A percentile compares a stretch with the other conserved stretches of the same genome.
Evolutionary conservation across 2,329 filamentous ascomycete genomes (phyloP).

Genomic region (Drechmeria coniospora): DNA sequence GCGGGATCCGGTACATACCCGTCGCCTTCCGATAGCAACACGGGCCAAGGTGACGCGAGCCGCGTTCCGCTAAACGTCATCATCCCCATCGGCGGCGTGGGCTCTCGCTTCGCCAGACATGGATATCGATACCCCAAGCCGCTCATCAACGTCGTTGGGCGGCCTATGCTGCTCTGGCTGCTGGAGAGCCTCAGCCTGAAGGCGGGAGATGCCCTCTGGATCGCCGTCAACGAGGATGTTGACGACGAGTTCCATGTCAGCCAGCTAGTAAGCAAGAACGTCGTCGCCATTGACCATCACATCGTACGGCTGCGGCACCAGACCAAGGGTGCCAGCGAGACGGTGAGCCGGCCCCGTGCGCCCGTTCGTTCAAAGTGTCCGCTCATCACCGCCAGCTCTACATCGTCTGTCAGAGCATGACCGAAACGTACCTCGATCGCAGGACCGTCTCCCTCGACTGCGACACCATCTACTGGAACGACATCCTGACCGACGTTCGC

Average conservation of each 20-base stretch:
- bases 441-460: conserved; percentile 16
- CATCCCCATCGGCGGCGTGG: conserved; percentile 16
- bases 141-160: conserved; percentile 16
- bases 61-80: conserved; percentile 14
- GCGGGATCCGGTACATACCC: too few species aligned
- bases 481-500: conserved; percentile 12
- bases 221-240: conserved; percentile 14
- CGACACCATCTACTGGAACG: conserved; percentile 18
- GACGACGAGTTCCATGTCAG: conserved; percentile 14
- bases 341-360: conserved; percentile 8
- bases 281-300: conserved; percentile 11
- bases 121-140: conserved; percentile 16
- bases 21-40: too few species aligned
- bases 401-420: conserved; percentile 15
- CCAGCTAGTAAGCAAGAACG: conserved; percentile 12
- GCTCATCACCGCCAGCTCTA: too few species aligned
- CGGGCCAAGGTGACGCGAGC: too few species aligned
- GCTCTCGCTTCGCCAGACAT: conserved; percentile 14
- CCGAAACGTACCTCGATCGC: conserved; percentile 11
- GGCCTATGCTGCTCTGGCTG: conserved; percentile 15
- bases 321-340: conserved; percentile 15
- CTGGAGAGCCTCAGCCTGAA: conserved; percentile 12
- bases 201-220: conserved; percentile 13
- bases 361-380: too few species aligned
- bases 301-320: conserved; percentile 11